A percentile compares a stretch with the other conserved stretches of the same genome.
These are phyloP conservation scores for Rusavskia elegans DNA, from an alignment of 495 filamentous ascomycete genomes.

Conservation along the genomic window DNA sequence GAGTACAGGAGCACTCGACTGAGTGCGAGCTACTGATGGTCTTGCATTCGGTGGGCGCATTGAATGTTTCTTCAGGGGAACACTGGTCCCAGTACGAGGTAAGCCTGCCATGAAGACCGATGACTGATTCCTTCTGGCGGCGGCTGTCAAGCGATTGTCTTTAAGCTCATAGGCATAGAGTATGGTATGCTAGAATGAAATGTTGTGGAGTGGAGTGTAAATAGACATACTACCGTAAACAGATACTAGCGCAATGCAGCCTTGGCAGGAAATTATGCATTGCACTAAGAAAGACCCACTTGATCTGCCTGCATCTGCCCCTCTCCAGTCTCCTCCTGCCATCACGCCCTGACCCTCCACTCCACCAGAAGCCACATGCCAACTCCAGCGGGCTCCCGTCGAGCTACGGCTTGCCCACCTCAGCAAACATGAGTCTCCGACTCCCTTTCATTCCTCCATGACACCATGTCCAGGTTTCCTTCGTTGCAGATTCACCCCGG, in stretches of 20 bases:
- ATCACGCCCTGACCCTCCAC: too few relatives aligned
- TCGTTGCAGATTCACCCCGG: slow-evolving; percentile 51
- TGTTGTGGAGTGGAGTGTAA: too few relatives aligned
- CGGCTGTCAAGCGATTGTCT: neutral
- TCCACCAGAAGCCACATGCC: neutral
- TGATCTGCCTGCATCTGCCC: too few relatives aligned
- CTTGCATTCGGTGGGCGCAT: slow-evolving; percentile 39
- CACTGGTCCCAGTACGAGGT: slow-evolving; percentile 33
- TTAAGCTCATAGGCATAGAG: neutral
- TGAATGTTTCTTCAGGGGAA: slow-evolving; percentile 34
- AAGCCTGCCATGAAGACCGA: slow-evolving; percentile 34
- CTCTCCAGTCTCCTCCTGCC: too few relatives aligned
- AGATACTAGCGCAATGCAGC: too few relatives aligned
- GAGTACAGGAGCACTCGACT: slow-evolving; percentile 28
- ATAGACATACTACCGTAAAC: too few relatives aligned
- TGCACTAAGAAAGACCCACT: too few relatives aligned
- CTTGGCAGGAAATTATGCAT: too few relatives aligned
- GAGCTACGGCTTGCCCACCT: too few relatives aligned
- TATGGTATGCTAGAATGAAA: neutral
- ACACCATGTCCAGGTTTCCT: slow-evolving; percentile 4
- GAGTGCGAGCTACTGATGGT: slow-evolving; percentile 25
- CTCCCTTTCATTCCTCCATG: neutral
- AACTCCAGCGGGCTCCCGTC: too few relatives aligned
- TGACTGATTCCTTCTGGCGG: neutral
- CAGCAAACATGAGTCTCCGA: neutral